Evolutionary conservation across 2,329 filamentous ascomycete species (phyloP).

Genomic region (Colletotrichum neosansevieriae): DNA sequence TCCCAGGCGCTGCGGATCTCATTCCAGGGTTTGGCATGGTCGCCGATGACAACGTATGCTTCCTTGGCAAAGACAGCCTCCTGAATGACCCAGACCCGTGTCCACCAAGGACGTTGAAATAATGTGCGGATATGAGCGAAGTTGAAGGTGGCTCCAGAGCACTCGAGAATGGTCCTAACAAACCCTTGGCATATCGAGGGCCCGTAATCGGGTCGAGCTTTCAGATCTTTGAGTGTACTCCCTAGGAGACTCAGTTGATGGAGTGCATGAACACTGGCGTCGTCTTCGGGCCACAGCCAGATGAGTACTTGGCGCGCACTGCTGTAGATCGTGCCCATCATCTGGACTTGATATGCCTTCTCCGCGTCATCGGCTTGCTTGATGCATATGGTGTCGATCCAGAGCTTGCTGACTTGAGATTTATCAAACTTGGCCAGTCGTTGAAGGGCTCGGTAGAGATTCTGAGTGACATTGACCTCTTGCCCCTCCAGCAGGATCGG

Average conservation of each 20-base stretch:
- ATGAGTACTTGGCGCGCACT: constrained; percentile 49
- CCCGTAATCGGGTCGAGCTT: background rate
- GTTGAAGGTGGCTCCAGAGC: constrained; percentile 13
- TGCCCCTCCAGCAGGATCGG: too few relatives aligned
- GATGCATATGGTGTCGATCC: constrained; percentile 43
- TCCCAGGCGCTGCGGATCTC: background rate
- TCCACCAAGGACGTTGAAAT: constrained; percentile 12
- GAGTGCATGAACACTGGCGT: constrained; percentile 4
- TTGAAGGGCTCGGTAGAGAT: background rate
- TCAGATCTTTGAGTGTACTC: background rate
- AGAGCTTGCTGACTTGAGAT: constrained; percentile 10
- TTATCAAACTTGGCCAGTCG: constrained; percentile 1
- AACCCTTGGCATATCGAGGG: constrained; percentile 10
- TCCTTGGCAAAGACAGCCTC: constrained; percentile 14
- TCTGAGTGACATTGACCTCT: too few relatives aligned
- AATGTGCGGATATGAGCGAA: constrained; percentile 8
- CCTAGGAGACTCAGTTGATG: constrained; percentile 3
- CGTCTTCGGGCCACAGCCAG: constrained; percentile 48
- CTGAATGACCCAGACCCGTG: constrained; percentile 19
- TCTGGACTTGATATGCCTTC: constrained; percentile 17
- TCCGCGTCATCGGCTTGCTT: constrained; percentile 24
- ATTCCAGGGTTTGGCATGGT: constrained; percentile 9
- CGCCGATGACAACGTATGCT: background rate
- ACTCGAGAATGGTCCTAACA: constrained; percentile 5
- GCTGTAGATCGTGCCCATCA: constrained; percentile 48